Base-by-base conservation (phyloP, 2,329 filamentous ascomycete genomes). In the Cryphonectria radicalis region DNA sequence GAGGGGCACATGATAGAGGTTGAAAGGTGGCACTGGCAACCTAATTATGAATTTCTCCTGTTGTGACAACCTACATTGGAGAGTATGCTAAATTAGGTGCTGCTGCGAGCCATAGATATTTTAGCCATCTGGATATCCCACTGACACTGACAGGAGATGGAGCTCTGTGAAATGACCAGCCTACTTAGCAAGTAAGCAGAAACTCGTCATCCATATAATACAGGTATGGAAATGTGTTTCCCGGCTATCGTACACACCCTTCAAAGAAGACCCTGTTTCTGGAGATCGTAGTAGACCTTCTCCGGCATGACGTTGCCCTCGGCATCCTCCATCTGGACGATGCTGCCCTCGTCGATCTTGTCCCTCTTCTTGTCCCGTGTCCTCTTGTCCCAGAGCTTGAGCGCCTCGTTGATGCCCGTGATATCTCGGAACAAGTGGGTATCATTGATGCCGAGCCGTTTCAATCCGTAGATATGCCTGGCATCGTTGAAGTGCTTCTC, bases 291-390 rank as follows among this genome's bases (percentile, higher is more conserved):
- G 81, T 98, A 99, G 69, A 99, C 95, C 86, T 97, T 97, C 84
- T 98, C 94, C 0, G 97, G 96, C 96, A 99, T 99, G 70, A 99
- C 96, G 78, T 99, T 98, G 63, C 96, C 96, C 79, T 97, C 93
- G 0, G 90, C 93, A 81, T 99, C 96, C 85, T 99, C 96, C 96
- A 99, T 99, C 85, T 99, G 94, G 66, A 98, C 93, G 13, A 99
- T 89, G 72, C 92, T 93, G 55, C 95, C 94, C 62, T 92, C 92
- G 73, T 91, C 90, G 0, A 91, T 86, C 79, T 90, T 92, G 74
- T 90, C 90, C 80, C 90, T 91, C 86, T 93, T 94, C 82, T 93
- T 92, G 75, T 97, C 94, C 70, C 90, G 86, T 80, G 97, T 92
- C 35, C 99, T 92, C 87, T 98, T 98, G 73, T 95, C 93, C 94